Evolutionary conservation across 495 filamentous ascomycete genomes (phyloP).

Genomic region (Penicillium goetzii): DNA sequence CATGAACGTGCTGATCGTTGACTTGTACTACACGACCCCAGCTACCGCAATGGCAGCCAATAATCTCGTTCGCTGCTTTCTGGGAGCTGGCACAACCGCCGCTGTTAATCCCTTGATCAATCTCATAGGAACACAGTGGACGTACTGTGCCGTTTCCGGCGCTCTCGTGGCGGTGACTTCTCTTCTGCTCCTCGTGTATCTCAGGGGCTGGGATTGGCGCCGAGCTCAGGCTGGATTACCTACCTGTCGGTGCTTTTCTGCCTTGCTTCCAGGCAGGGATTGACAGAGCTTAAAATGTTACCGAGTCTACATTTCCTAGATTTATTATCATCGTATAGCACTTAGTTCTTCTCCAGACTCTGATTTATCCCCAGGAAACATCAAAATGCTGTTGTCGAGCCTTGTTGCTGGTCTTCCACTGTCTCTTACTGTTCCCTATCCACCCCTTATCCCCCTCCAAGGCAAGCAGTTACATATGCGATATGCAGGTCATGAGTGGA

Average conservation of each 20-base stretch:
- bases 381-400: not conserved
- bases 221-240: conserved; percentile 5
- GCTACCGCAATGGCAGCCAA: conserved; percentile 69
- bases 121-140: conserved; percentile 20
- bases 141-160: conserved; percentile 27
- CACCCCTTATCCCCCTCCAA: not conserved
- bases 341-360: not conserved
- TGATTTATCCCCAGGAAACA: not conserved
- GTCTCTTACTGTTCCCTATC: not conserved
- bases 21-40: conserved; percentile 62
- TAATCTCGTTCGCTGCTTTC: conserved; percentile 67
- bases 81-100: conserved; percentile 66
- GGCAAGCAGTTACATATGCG: conserved; percentile 17
- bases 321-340: not conserved
- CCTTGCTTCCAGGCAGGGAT: not conserved
- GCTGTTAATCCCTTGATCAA: conserved; percentile 61
- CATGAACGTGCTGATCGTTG: conserved; percentile 53
- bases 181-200: conserved; percentile 29
- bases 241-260: conserved; percentile 2
- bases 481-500: conserved; percentile 20
- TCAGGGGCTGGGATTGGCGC: conserved; percentile 19
- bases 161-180: conserved; percentile 18
- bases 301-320: not conserved
- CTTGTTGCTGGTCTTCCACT: not conserved
- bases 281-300: not conserved